Conservation (phyloP, 768 basidiomycete genomes). For the Lentinula edodes region DNA sequence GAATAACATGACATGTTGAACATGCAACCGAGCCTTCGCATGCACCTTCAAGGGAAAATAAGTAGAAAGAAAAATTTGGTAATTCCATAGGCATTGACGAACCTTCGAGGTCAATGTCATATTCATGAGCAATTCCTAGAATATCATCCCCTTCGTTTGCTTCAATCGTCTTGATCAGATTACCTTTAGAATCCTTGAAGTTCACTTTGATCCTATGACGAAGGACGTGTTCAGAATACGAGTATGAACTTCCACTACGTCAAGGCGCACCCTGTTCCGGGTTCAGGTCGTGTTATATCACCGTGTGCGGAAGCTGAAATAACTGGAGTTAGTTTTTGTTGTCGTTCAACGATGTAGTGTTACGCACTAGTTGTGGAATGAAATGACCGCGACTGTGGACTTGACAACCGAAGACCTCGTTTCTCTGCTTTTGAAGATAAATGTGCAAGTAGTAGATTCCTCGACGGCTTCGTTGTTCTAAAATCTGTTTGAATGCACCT, state of each 20-base stretch:
- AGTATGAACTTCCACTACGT: not conserved
- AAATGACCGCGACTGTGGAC: not conserved
- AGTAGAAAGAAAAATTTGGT: not conserved
- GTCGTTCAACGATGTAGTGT: not conserved
- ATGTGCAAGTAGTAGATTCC: not conserved
- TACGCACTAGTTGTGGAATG: not conserved
- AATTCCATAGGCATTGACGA: slow-evolving; percentile 15
- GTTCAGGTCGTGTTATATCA: slow-evolving; percentile 51
- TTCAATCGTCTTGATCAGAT: slow-evolving; percentile 80
- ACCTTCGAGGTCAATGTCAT: slow-evolving; percentile 97
- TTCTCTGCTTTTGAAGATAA: not conserved
- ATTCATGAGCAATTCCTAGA: slow-evolving; percentile 85
- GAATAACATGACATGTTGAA: slow-evolving; percentile 94
- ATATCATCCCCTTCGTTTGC: slow-evolving; percentile 94
- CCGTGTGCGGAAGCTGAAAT: slow-evolving; percentile 36
- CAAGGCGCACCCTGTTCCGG: slow-evolving; percentile 59
- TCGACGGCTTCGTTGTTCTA: not conserved
- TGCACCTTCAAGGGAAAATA: slow-evolving; percentile 53
- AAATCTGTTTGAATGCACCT: not conserved
- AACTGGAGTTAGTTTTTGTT: not conserved
- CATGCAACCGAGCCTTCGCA: slow-evolving; percentile 97
- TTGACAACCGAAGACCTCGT: not conserved
- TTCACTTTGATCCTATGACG: slow-evolving; percentile 72
- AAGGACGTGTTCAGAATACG: slow-evolving; percentile 2
- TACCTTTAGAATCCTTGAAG: slow-evolving; percentile 87